phyloP scores from a whole-genome alignment of 169 alveolate species.

The Cystoisospora suis region DNA sequence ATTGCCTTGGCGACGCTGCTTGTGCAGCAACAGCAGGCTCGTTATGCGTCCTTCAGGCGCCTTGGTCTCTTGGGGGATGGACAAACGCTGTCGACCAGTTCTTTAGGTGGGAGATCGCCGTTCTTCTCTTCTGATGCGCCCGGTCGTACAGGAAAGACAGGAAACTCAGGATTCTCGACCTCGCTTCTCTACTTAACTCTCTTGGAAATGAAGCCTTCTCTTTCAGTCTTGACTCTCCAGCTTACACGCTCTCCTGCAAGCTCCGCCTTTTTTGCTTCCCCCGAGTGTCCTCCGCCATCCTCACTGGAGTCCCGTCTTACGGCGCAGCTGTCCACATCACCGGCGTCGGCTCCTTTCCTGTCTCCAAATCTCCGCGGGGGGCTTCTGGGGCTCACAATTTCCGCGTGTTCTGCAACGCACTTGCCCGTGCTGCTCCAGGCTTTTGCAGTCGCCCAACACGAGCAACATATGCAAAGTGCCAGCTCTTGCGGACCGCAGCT shows the following conservation, averaged over 20 bases:
- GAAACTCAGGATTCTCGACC: no score
- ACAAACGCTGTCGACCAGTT: no score
- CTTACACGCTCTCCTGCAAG: background rate
- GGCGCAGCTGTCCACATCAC: background rate
- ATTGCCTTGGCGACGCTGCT: background rate
- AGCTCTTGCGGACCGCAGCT: no score
- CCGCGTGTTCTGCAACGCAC: background rate
- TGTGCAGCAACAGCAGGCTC: background rate
- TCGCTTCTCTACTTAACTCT: no score
- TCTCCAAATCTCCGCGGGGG: conserved; percentile 22
- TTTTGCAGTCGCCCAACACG: conserved; percentile 4
- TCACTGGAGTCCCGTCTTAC: background rate
- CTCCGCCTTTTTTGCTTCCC: background rate
- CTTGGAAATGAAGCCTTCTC: conserved; percentile 24
- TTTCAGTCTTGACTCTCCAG: conserved; percentile 1
- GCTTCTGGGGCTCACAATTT: background rate
- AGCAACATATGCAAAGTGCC: background rate
- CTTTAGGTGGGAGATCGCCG: background rate
- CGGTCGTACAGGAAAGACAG: background rate
- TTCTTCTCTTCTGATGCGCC: background rate
- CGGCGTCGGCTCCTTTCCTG: background rate
- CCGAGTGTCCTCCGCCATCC: background rate
- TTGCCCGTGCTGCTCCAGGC: conserved; percentile 20
- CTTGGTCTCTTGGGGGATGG: no score
- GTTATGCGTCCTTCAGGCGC: no score